Evolutionary conservation across 257 asterid genomes (phyloP).

Genomic region (Nicotiana tabacum): DNA sequence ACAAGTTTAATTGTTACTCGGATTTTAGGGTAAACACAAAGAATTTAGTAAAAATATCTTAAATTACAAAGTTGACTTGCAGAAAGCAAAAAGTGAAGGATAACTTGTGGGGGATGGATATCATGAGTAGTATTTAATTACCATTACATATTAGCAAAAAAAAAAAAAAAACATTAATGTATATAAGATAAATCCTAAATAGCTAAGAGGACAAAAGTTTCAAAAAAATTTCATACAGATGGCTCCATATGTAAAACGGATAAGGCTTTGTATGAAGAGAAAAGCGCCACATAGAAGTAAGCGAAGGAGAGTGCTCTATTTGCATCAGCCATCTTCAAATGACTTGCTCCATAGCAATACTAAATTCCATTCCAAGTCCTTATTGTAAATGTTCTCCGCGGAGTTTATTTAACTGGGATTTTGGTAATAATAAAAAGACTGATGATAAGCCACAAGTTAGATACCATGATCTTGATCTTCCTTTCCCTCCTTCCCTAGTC

Average conservation of each 20-base stretch:
- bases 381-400: constrained; percentile 27
- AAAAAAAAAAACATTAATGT: no score
- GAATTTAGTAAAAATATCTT: no score
- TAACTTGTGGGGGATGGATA: no score
- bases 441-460: constrained; percentile 34
- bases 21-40: no score
- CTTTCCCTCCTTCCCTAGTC: constrained; percentile 59
- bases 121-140: no score
- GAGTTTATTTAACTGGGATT: constrained; percentile 64
- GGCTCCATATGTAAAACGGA: background rate
- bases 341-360: background rate
- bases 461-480: constrained; percentile 54
- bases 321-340: background rate
- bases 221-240: background rate
- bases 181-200: background rate
- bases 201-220: background rate
- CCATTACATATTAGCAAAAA: no score
- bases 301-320: background rate
- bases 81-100: no score
- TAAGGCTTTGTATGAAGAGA: background rate
- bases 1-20: no score
- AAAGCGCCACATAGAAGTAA: background rate
- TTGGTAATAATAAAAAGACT: constrained; percentile 38
- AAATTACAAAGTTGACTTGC: no score
- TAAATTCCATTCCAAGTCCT: constrained; percentile 30